These are phyloP conservation scores for Microdochium nivale DNA, from an alignment of 2,329 filamentous ascomycete genomes.

Conservation along the genomic window DNA sequence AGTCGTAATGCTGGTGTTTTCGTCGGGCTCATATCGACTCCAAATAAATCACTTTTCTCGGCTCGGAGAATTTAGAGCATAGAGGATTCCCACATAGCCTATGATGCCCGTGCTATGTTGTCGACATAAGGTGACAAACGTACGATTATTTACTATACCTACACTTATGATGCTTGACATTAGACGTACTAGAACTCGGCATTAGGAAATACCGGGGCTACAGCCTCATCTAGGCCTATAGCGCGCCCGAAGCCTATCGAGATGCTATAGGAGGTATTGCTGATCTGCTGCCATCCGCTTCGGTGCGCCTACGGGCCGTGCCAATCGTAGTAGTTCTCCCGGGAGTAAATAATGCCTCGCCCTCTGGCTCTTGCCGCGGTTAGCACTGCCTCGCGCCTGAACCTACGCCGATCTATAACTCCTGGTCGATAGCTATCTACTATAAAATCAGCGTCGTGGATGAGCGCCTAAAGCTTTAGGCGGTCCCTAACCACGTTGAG, in stretches of 20 bases:
- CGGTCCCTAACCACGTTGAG: constrained; percentile 18
- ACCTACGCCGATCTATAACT: constrained; percentile 19
- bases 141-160: too few relatives aligned
- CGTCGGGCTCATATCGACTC: background rate
- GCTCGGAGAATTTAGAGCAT: constrained; percentile 14
- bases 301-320: constrained; percentile 20
- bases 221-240: constrained; percentile 18
- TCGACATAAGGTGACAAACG: too few relatives aligned
- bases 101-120: constrained; percentile 13
- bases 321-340: constrained; percentile 27
- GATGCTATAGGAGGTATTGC: constrained; percentile 17
- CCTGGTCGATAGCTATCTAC: constrained; percentile 26
- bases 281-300: constrained; percentile 24
- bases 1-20: too few relatives aligned
- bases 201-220: constrained; percentile 20
- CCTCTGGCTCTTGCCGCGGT: constrained; percentile 15
- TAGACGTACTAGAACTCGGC: constrained; percentile 15
- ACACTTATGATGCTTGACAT: background rate
- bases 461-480: constrained; percentile 10
- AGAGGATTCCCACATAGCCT: constrained; percentile 18
- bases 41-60: constrained; percentile 8
- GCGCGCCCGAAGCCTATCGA: constrained; percentile 18
- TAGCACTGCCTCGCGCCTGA: constrained; percentile 15
- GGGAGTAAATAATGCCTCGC: constrained; percentile 20
- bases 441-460: constrained; percentile 22